Evolutionary conservation across 1,284 basidiomycete species (phyloP), one percentile per base, ranked within the genome.

Genomic region (Neonothopanus nambi): DNA sequence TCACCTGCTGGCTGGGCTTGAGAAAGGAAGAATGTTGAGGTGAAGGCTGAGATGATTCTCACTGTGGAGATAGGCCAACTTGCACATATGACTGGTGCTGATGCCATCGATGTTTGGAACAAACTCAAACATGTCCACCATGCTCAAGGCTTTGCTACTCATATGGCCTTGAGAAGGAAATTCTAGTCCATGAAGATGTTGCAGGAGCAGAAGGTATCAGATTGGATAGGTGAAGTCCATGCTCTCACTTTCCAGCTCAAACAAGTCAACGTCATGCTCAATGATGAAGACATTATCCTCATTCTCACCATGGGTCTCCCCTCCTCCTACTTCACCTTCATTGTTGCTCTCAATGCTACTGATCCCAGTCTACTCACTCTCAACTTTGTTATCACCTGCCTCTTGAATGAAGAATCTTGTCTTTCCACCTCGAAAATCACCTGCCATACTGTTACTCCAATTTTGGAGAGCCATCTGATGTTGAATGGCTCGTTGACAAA

Each of bases 221-320:
- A 62, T 5, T 73, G 68, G 68, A 70, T 72, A 49, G 63, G 61
- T 3, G 41, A 57, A 2, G 59, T 72, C 21, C 52, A 63, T 24
- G 43, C 48, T 13, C 44, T 63, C n/a, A 61, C 61, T 3, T 67
- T 65, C 49, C 44, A 46, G 1, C 57, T 72, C 47, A 48, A 60
- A 30, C 49, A 62, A 11, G 58, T 61, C 24, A 63, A 59, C 7
- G 56, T 64, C 28, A 26, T 17, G 1, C 51, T 71, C 42, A 41
- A 46, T 15, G 68, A 72, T 41, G 59, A 70, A 43, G 65, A 71
- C 54, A 57, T 54, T 26, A 70, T 70, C 52, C 58, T 71, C 8
- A 63, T 60, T 4, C 59, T 71, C 42, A 71, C 67, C 17, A 65
- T 64, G 41, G 70, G 67, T 17, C 63, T 71, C 17, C 64, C 63